Base-by-base conservation (phyloP, 805 yeast genomes). In the Priceomyces fermenticarens region DNA sequence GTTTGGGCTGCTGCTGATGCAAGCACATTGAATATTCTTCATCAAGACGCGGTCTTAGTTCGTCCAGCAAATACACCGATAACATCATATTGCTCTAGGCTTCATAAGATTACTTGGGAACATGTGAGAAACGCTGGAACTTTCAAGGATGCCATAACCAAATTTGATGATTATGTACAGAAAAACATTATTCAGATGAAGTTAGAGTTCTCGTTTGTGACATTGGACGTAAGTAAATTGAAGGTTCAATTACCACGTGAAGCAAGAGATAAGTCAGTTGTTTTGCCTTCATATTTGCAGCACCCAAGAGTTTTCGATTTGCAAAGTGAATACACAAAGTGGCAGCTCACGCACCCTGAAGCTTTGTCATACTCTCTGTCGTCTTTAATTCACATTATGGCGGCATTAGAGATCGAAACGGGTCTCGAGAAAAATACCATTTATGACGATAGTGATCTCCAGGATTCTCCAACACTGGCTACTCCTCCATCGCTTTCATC, bases 231-330 rank as follows among this genome's bases (percentile, higher is more conserved):
- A 9, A 81, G 84, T 83, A 83, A 83, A 52, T 65, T 89, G 36
- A 73, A 89, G 44, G 90, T 90, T 36, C 84, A 83, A 54, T 64
- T 90, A 28, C 84, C 85, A 10, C 73, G 95, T 36, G 95, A 88
- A 58, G 87, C 95, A 6, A 71, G 88, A 31, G 95, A 87, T 55
- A 80, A 84, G 56, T 75, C 78, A 9, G 81, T 85, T 42, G 75
- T 72, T 3, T 70, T 89, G 41, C 96, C 96, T 0, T 70, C 77
- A 3, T 87, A 83, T 57, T 63, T 90, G 43, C 87, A 83, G 57
- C 82, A 83, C 48, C 85, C 96, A 2, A 72, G 81, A 33, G 74
- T 84, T 16, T 88, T 87, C 62, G 96, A 88, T 60, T 63, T 89
- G 46, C 75, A 77, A 55, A 77, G 75, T 45, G 97, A 90, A 60